Base-by-base conservation (phyloP, 192 early-diverging fungal species). In the Rhizophagus clarus region DNA sequence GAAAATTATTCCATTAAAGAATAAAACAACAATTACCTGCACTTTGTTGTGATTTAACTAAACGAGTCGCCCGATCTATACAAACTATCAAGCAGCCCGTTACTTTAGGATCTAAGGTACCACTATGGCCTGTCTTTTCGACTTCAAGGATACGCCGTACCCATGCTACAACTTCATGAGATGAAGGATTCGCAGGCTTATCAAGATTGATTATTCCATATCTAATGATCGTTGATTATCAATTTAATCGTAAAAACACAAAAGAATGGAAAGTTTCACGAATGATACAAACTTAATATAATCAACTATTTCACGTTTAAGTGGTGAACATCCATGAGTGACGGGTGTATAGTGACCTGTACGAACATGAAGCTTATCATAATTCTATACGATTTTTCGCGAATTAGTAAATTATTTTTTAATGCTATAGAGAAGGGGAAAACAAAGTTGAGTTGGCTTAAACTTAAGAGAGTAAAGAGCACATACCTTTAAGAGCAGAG, bases 101-200 rank as follows among this genome's bases (percentile, higher is more conserved):
- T 28, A 99, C 98, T 85, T 99, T 99, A 75, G 98, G 98, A 88
- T 99, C 98, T 9, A 99, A 92, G 11, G 98, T 99, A 63, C 98
- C 98, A 83, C 92, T 94, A 91, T 99, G 98, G 34, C 98, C 98
- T 64, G 98, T 99, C 85, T 99, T 99, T 82, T 99, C 96, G 31
- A 96, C 96, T 74, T 95, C 92, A 70, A 99, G 91, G 76, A 99
- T 99, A 77, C 97, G 94, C 51, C 96, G 92, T 85, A 99, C 97
- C 98, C 98, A 99, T 74, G 98, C 98, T 71, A 99, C 98, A 29
- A 99, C 98, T 88, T 99, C 98, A 90, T 99, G 98, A 66, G 98
- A 99, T 72, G 97, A 98, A 72, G 98, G 98, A 89, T 99, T 99
- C 42, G 98, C 93, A 45, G 98, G 98, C 89, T 99, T 99, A 90